A percentile compares a stretch with the other conserved stretches of the same genome.
These are phyloP conservation scores for Ascochyta viciae-villosae DNA, from an alignment of 2,329 filamentous ascomycete genomes.

Conservation along the genomic window DNA sequence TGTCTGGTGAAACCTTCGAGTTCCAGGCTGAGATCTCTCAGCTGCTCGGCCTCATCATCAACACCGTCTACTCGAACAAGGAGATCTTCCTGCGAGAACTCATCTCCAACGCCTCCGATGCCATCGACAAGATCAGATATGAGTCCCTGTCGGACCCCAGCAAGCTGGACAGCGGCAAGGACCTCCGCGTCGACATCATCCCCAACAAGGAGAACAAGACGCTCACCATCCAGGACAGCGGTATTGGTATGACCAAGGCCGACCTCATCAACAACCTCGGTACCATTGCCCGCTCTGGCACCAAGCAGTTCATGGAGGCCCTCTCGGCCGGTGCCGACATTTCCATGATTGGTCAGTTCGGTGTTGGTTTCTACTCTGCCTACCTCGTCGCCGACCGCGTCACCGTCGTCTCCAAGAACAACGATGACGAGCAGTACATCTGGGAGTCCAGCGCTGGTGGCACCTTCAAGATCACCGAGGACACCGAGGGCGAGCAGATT, in stretches of 20 bases:
- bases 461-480: constrained; percentile 90
- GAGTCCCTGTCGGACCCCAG: constrained; percentile 94
- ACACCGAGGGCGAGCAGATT: constrained; percentile 88
- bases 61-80: constrained; percentile 99
- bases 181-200: constrained; percentile 98
- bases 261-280: constrained; percentile 99
- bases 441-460: constrained; percentile 98
- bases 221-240: constrained; percentile 93
- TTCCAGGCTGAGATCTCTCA: constrained; percentile 99
- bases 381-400: constrained; percentile 99
- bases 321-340: constrained; percentile 98
- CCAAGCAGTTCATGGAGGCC: constrained; percentile 99
- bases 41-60: constrained; percentile 99
- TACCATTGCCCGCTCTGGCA: constrained; percentile 98
- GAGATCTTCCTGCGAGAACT: constrained; percentile 99
- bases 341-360: constrained; percentile 99
- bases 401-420: constrained; percentile 96
- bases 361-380: constrained; percentile 99
- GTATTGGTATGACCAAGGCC: constrained; percentile 99
- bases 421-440: constrained; percentile 99
- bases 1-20: constrained; percentile 95
- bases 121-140: constrained; percentile 99
- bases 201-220: constrained; percentile 98
- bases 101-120: constrained; percentile 98
- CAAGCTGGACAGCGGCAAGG: constrained; percentile 97